Evolutionary conservation across 2,329 filamentous ascomycete genomes (phyloP), one percentile per base, ranked within the genome.

Genomic region (Fusarium sulawesiense): DNA sequence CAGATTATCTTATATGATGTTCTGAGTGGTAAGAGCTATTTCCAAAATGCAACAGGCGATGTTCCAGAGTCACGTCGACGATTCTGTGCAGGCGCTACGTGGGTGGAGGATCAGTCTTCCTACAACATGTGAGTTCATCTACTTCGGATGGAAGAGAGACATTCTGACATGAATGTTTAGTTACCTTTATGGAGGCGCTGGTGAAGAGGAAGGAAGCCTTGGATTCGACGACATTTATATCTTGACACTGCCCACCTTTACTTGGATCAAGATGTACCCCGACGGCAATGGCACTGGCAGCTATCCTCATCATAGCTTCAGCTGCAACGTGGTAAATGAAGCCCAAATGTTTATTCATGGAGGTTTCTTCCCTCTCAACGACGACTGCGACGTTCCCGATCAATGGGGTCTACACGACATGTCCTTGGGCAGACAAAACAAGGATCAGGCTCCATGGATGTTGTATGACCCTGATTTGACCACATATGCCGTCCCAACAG

Each of bases 341-440:
- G 82, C 84, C 9, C 88, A 91, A 74, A 90, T 91, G 88, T 76
- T 91, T 27, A 80, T 91, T 57, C 86, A 89, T 47, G 88, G 89
- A 23, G 89, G 89, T 20, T 84, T 82, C 49, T 90, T 89, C 67
- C 84, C 87, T 0, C 68, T 79, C 6, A 79, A 67, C 14, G 74
- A 83, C 34, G 73, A 79, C 14, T 90, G 88, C 72, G 88, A 91
- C 72, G 79, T 80, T 6, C 79, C 81, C 2, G 77, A 78, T 8
- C 82, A 85, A 21, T 87, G 83, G 80, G 88, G 87, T 8, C 83
- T 85, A 12, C 88, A 89, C 75, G 87, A 88, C 71, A 78, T 88
- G 67, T 85, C 88, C 72, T 72, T 89, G 13, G 86, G 87, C 9
- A 80, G 83, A 60, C 83, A 85, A 42, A 85, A 84, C 48, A 73